phyloP scores from a whole-genome alignment of 2,329 filamentous ascomycete species.

The Arthrobotrys iridis region DNA sequence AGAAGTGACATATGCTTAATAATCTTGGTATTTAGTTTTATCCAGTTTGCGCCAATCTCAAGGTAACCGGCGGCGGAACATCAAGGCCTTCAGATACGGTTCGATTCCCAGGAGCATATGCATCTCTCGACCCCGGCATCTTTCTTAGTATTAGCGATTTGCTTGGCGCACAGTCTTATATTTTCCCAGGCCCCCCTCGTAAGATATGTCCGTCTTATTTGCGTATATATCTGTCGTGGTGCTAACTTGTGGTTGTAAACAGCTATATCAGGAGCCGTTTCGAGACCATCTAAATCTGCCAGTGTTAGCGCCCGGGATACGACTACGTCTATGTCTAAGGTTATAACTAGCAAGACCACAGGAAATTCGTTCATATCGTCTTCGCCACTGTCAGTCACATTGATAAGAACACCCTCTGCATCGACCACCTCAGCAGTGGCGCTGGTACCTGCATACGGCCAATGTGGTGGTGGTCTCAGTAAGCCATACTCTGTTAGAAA shows the following conservation, averaged over 20 bases:
- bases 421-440: background rate
- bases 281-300: background rate
- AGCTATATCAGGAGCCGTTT: constrained; percentile 6
- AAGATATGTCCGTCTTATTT: too few species aligned
- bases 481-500: background rate
- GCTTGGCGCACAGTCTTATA: background rate
- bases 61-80: constrained; percentile 8
- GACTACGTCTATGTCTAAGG: background rate
- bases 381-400: background rate
- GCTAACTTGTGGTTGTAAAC: background rate
- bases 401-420: background rate
- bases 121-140: constrained; percentile 23
- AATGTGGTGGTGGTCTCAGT: constrained; percentile 62
- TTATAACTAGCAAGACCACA: background rate
- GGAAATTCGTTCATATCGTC: background rate
- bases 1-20: too few species aligned
- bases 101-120: constrained; percentile 38
- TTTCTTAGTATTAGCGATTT: constrained; percentile 18
- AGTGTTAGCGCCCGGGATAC: background rate
- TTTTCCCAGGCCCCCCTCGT: constrained; percentile 28
- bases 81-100: constrained; percentile 6
- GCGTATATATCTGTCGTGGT: too few species aligned
- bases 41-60: constrained; percentile 29
- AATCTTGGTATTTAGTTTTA: too few species aligned
- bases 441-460: constrained; percentile 59